Evolutionary conservation across 2,329 filamentous ascomycete genomes (phyloP), one percentile per base, ranked within the genome.

Genomic region (Chaetothyriales sp.): DNA sequence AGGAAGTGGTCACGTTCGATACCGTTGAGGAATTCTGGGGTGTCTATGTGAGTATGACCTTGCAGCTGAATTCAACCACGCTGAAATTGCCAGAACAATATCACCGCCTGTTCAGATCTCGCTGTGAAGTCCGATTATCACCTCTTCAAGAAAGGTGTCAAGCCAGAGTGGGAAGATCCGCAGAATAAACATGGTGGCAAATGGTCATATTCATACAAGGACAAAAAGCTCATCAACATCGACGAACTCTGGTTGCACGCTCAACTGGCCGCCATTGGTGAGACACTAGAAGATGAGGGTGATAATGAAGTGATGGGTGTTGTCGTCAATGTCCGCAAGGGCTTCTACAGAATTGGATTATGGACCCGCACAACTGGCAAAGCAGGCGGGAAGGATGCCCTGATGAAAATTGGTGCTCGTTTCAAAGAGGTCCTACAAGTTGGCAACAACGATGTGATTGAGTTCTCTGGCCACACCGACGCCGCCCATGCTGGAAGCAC

Each of bases 21-120:
- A 95, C 89, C 2, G 92, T 98, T 22, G 92, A 98, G 73, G 93
- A 98, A 70, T 98, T 98, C 72, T 98, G 92, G 92, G 92, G 92
- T 53, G 86, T 98, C 66, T 96, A 96, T 71, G 93, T 98, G 78
- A 68, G 89, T 75, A 42, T 51, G 43, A 18, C 12, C 42, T n/a
- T 19, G 36, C 26, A 28, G 15, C n/a, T 22, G 44, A n/a, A 48
- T 28, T 5, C 32, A 20, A n/a, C 44, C 15, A 19, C 49, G 51
- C 50, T 48, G 55, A 47, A 25, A 48, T 22, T 49, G 48, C 39
- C 61, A 98, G 93, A 98, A 98, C 78, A 98, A 98, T 70, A 95
- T 98, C 68, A 87, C 90, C 48, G 84, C 89, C 44, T 90, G 93
- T 61, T 95, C 90, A 61, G 88, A 96, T 63, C 83, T 98, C 44